Evolutionary conservation across 164 flowering plant species (phyloP).

Genomic region (Brasenia schreberi): DNA sequence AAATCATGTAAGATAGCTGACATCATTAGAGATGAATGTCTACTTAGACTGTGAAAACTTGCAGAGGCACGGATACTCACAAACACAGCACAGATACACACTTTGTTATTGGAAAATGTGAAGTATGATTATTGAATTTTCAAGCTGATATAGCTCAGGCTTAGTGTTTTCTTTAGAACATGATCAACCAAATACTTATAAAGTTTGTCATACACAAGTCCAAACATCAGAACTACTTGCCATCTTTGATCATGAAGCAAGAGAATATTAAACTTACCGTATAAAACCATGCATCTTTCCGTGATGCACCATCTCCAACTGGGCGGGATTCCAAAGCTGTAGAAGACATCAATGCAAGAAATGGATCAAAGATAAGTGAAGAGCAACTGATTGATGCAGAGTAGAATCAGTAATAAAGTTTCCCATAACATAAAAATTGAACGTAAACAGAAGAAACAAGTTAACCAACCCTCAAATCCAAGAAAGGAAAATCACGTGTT

Average conservation of each 20-base stretch:
- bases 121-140: no score
- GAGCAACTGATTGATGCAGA: not conserved
- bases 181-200: not conserved
- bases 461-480: not conserved
- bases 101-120: no score
- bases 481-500: not conserved
- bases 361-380: not conserved
- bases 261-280: constrained; percentile 39
- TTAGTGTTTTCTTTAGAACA: no score
- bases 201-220: not conserved
- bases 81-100: no score
- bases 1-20: no score
- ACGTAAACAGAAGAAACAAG: not conserved
- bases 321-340: constrained; percentile 99
- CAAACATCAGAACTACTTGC: not conserved
- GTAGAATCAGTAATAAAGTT: not conserved
- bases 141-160: no score
- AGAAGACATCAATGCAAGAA: constrained; percentile 4
- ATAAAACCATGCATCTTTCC: constrained; percentile 99
- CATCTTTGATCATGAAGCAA: not conserved
- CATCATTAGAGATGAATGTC: no score
- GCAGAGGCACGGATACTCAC: no score
- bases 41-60: no score
- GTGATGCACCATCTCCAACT: constrained; percentile 78
- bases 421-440: not conserved